Percentiles rank a stretch among this genome's conserved stretches.
Evolutionary conservation across 108 stramenopile genomes (phyloP).

Genomic region (Fistulifera pelliculosa): DNA sequence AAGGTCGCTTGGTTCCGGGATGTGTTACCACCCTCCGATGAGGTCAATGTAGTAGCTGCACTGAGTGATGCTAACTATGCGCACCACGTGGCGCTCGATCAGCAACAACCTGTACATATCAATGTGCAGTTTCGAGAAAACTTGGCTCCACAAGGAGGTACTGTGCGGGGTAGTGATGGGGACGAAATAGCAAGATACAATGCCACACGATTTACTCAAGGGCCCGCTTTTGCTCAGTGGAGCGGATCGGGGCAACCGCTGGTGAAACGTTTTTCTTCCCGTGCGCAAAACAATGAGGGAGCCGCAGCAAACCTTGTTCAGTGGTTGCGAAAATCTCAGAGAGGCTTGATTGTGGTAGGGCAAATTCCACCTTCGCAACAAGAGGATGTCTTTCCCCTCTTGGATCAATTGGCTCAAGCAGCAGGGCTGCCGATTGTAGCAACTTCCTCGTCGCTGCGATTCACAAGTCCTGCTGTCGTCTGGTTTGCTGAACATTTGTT

Average conservation of each 20-base stretch:
- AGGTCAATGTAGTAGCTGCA: slow-evolving; percentile 65
- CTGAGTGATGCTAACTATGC: slow-evolving; percentile 82
- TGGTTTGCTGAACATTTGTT: slow-evolving; percentile 77
- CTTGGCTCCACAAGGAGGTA: slow-evolving; percentile 81
- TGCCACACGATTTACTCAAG: slow-evolving; percentile 56
- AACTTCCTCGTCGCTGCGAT: slow-evolving; percentile 50
- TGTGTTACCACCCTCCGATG: slow-evolving; percentile 73
- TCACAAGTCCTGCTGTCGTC: slow-evolving; percentile 44
- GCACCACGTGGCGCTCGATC: slow-evolving; percentile 37
- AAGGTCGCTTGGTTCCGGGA: slow-evolving; percentile 80
- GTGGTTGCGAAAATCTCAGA: slow-evolving; percentile 45
- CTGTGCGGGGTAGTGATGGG: slow-evolving; percentile 64
- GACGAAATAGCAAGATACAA: slow-evolving; percentile 53
- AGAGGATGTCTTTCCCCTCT: slow-evolving; percentile 3
- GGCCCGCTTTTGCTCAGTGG: slow-evolving; percentile 65
- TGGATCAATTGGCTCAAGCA: slow-evolving; percentile 48
- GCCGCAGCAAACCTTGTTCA: slow-evolving; percentile 28
- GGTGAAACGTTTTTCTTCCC: slow-evolving; percentile 3
- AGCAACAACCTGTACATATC: slow-evolving; percentile 83
- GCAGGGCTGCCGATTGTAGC: slow-evolving; percentile 74
- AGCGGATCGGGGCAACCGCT: slow-evolving; percentile 28
- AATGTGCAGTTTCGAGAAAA: slow-evolving; percentile 93
- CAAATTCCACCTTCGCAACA: slow-evolving; percentile 31
- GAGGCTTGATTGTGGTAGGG: slow-evolving; percentile 78
- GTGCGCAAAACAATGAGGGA: slow-evolving; percentile 9